Evolutionary conservation across 495 filamentous ascomycete genomes (phyloP).

Genomic region (Entonaema liquescens): DNA sequence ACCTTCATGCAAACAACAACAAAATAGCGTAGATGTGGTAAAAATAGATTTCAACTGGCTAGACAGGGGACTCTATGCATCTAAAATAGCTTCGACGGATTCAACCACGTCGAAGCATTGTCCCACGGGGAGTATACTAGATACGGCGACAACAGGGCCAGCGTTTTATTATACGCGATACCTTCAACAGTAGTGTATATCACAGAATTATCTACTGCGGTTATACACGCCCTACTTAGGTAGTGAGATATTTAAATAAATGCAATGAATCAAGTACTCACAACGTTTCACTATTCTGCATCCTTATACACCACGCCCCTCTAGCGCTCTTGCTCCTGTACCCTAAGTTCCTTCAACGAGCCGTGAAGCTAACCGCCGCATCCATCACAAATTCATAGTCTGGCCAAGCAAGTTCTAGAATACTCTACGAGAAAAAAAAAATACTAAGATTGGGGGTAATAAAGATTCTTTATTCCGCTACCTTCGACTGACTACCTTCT

Average conservation of each 20-base stretch:
- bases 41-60: conserved; percentile 11
- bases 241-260: not conserved
- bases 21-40: conserved; percentile 13
- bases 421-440: not conserved
- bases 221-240: not conserved
- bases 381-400: too few relatives aligned
- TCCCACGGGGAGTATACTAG: conserved; percentile 11
- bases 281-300: too few relatives aligned
- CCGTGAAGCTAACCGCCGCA: too few relatives aligned
- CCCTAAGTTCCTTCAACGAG: too few relatives aligned
- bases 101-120: conserved; percentile 38
- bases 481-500: not conserved
- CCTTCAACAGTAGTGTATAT: conserved; percentile 45
- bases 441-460: not conserved
- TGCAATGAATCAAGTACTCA: not conserved
- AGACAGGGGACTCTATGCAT: conserved; percentile 14
- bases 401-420: too few relatives aligned
- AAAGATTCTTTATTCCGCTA: conserved; percentile 1
- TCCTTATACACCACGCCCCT: too few relatives aligned
- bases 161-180: conserved; percentile 36
- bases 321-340: too few relatives aligned
- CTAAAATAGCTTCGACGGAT: conserved; percentile 27
- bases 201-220: conserved; percentile 12
- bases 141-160: conserved; percentile 10
- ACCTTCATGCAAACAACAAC: not conserved